Conservation (phyloP, 2,329 filamentous ascomycete genomes). For the Alternaria longipes region DNA sequence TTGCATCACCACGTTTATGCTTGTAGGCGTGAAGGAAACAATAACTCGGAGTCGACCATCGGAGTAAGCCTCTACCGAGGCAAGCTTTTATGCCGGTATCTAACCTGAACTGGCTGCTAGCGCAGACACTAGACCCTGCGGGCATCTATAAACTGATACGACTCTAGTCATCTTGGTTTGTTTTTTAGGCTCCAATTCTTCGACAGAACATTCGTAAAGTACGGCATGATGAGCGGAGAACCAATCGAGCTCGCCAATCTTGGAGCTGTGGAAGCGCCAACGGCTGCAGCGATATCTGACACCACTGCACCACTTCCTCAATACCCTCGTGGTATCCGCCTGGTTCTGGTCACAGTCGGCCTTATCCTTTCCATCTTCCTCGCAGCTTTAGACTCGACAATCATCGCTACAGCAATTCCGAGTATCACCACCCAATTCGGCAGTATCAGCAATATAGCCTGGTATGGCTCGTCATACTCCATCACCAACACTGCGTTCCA, state of each 20-base stretch:
- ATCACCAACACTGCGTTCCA: constrained; percentile 58
- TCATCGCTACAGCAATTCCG: constrained; percentile 51
- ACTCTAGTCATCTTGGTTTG: too few species aligned
- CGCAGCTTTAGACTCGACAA: constrained; percentile 40
- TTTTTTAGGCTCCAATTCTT: too few species aligned
- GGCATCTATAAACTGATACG: too few species aligned
- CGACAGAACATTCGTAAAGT: too few species aligned
- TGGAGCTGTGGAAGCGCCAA: too few species aligned
- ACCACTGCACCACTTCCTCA: too few species aligned
- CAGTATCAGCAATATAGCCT: constrained; percentile 45
- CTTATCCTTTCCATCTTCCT: constrained; percentile 43
- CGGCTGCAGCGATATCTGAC: too few species aligned
- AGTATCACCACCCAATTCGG: constrained; percentile 50
- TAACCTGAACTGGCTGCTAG: neutral
- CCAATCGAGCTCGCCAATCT: too few species aligned
- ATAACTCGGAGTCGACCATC: neutral
- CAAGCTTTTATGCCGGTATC: constrained; percentile 4
- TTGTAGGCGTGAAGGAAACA: neutral
- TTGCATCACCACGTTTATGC: neutral
- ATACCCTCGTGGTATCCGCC: too few species aligned
- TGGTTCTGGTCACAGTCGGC: constrained; percentile 38
- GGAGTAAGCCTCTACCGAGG: constrained; percentile 9
- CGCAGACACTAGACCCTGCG: too few species aligned
- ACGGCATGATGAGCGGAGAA: too few species aligned
- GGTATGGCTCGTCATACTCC: constrained; percentile 55